Percentiles rank a stretch among this genome's conserved stretches.
These are phyloP conservation scores for Isatis tinctoria DNA, from an alignment of 345 rosid genomes.

Conservation along the genomic window DNA sequence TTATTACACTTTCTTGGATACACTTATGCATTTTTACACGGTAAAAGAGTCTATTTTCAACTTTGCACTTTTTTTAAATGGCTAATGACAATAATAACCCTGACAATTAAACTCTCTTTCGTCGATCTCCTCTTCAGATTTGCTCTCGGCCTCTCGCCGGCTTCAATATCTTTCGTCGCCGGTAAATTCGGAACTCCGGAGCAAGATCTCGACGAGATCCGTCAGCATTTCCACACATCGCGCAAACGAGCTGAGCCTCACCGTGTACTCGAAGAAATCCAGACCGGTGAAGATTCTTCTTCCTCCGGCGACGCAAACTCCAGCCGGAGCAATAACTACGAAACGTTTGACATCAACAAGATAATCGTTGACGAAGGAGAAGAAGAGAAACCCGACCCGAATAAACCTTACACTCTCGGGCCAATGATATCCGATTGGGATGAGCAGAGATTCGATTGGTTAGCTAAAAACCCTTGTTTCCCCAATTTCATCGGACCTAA, in stretches of 20 bases:
- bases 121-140: no score
- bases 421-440: constrained; percentile 75
- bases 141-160: no score
- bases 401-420: constrained; percentile 48
- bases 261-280: constrained; percentile 69
- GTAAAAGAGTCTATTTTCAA: no score
- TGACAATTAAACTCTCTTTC: no score
- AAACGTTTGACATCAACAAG: constrained; percentile 45
- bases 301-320: background rate
- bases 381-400: constrained; percentile 52
- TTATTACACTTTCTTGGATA: no score
- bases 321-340: constrained; percentile 40
- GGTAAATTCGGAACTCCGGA: constrained; percentile 87
- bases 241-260: constrained; percentile 58
- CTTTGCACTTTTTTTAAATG: no score
- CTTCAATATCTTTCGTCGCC: no score
- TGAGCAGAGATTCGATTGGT: constrained; percentile 53
- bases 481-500: constrained; percentile 51
- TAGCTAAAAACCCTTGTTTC: constrained; percentile 49
- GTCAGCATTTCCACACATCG: constrained; percentile 45
- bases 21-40: no score
- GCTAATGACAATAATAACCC: no score
- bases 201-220: constrained; percentile 73
- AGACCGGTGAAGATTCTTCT: constrained; percentile 37
- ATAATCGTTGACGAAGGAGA: constrained; percentile 56